Evolutionary conservation across 352 stramenopile genomes (phyloP), one percentile per base, ranked within the genome.

Genomic region (Pythium aristosporum): DNA sequence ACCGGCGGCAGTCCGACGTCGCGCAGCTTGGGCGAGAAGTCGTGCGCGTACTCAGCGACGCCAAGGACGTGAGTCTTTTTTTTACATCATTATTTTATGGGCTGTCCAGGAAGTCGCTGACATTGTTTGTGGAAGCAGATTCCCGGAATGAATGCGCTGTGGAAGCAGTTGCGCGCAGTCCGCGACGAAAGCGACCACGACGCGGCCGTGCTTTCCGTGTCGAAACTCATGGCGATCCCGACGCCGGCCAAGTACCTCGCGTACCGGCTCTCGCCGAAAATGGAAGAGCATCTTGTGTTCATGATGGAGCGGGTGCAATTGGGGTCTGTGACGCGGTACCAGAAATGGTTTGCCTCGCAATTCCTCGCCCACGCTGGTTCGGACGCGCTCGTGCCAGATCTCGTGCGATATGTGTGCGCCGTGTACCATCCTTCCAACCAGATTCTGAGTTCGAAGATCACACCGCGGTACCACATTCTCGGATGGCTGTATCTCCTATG

Each of bases 221-320:
- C 85, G 2, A 77, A 81, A 32, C 71, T 93, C n/a, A 93, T 93
- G 85, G 64, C 76, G 16, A 81, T 75, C 51, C 76, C 80, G 23
- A 93, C 86, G 5, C 86, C 84, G 57, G 72, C 82, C 1, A 91
- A 82, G 60, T 93, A 89, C 54, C 70, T 95, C 13, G 84, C 85
- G 9, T 92, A 89, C 25, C 82, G 86, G 9, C 72, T 95, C 52
- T 89, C 85, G 20, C 83, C 85, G 10, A 95, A 90, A 64, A 93
- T 95, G 84, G 84, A 95, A 58, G 86, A 95, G 54, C 79, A 91
- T 30, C 61, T 95, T 9, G 69, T 92, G 11, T 95, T 95, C 69
- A 91, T 95, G 79, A 93, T 92, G 84, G 85, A 93, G 32, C 77
- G 79, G 12, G 85, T 93, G 21, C 85, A 93, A 72, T 72, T 85